Conservation (phyloP, 768 basidiomycete genomes). For the Trametopsis cervina region DNA sequence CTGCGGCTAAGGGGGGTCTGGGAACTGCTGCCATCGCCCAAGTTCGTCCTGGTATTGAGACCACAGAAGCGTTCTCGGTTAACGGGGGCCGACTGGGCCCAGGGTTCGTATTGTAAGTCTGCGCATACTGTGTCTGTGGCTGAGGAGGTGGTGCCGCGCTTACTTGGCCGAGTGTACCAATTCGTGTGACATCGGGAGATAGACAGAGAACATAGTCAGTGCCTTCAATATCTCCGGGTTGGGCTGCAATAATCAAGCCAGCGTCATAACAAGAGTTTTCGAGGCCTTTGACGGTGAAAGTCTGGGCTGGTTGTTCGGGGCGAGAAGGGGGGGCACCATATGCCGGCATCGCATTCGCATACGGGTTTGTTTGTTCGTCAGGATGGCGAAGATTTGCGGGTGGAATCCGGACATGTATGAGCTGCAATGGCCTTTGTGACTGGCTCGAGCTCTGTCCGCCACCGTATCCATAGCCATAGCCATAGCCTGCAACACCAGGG, state of each 20-base stretch:
- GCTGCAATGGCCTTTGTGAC: conserved; percentile 43
- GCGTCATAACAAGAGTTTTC: conserved; percentile 60
- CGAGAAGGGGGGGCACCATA: conserved; percentile 43
- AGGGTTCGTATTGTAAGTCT: conserved; percentile 28
- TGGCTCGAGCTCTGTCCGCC: conserved; percentile 21
- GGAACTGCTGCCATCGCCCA: conserved; percentile 72
- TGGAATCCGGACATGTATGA: conserved; percentile 75
- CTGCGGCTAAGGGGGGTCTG: conserved; percentile 27
- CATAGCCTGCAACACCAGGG: conserved; percentile 32
- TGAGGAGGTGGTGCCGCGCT: conserved; percentile 23
- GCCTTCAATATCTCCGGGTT: conserved; percentile 66
- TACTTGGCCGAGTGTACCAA: conserved; percentile 65
- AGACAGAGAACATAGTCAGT: conserved; percentile 70
- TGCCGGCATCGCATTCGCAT: conserved; percentile 37
- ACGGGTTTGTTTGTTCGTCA: conserved; percentile 53
- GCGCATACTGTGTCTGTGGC: conserved; percentile 34
- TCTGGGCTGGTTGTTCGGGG: conserved; percentile 40
- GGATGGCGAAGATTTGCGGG: conserved; percentile 72
- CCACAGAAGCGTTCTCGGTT: conserved; percentile 68
- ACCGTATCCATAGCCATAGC: conserved; percentile 37
- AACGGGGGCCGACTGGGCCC: conserved; percentile 52
- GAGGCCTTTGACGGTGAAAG: conserved; percentile 51
- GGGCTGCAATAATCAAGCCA: conserved; percentile 64
- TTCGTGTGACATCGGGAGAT: conserved; percentile 68
- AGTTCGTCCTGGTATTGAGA: conserved; percentile 76